These are phyloP conservation scores for Ustilaginoidea virens DNA, from an alignment of 2,329 filamentous ascomycete genomes.

Conservation along the genomic window DNA sequence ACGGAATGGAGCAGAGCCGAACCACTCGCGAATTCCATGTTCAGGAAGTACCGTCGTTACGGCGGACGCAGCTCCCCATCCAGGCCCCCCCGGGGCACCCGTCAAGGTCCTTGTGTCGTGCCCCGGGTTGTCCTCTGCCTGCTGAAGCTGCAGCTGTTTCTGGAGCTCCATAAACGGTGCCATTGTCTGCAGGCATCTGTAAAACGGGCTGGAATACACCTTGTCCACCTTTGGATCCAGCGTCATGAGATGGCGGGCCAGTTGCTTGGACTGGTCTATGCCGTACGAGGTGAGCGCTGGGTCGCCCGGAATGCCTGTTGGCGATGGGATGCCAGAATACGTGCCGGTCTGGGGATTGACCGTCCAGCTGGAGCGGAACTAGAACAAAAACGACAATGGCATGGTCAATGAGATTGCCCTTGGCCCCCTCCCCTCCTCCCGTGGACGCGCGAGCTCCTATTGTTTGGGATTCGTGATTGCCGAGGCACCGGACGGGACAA, in stretches of 20 bases:
- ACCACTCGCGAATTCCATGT: slow-evolving; percentile 67
- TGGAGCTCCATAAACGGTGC: slow-evolving; percentile 45
- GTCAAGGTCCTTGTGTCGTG: too few species aligned
- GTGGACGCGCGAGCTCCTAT: too few species aligned
- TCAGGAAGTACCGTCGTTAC: slow-evolving; percentile 34
- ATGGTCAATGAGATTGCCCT: slow-evolving; percentile 7
- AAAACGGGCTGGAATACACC: slow-evolving; percentile 77
- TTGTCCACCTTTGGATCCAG: slow-evolving; percentile 53
- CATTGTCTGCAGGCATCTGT: slow-evolving; percentile 76
- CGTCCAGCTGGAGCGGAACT: slow-evolving; percentile 87
- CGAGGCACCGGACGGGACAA: background rate
- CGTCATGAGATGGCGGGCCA: slow-evolving; percentile 48
- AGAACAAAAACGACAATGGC: slow-evolving; percentile 7
- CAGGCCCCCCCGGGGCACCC: too few species aligned
- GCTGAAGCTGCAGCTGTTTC: too few species aligned
- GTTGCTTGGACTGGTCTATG: slow-evolving; percentile 65
- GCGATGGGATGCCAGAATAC: slow-evolving; percentile 62
- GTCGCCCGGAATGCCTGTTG: slow-evolving; percentile 78
- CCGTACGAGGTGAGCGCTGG: slow-evolving; percentile 79
- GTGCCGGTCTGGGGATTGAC: slow-evolving; percentile 67
- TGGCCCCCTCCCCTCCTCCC: too few species aligned
- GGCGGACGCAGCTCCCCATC: too few species aligned
- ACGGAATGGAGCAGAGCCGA: slow-evolving; percentile 69
- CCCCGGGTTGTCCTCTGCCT: too few species aligned
- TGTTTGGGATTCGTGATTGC: slow-evolving; percentile 2